Conservation (phyloP, 768 basidiomycete species). For the Agrocybe pediades region DNA sequence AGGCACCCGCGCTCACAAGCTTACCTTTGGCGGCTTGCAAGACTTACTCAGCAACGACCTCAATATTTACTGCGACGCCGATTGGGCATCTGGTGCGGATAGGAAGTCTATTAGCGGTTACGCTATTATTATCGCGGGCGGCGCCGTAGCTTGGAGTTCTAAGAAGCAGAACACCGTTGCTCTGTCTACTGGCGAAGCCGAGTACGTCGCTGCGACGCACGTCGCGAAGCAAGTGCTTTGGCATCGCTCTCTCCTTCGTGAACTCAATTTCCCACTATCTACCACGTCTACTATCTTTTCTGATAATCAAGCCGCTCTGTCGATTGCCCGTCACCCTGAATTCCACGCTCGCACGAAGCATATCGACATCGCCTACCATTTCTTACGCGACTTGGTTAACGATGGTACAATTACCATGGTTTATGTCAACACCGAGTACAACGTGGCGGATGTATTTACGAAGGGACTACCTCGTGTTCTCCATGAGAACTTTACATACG, state of each 20-base stretch:
- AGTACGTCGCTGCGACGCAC: constrained; percentile 38
- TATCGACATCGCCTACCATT: constrained; percentile 8
- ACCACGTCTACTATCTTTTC: constrained; percentile 9
- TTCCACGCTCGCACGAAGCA: constrained; percentile 13
- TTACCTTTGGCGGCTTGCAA: constrained; percentile 27
- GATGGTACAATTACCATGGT: constrained; percentile 6
- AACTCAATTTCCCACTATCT: constrained; percentile 15
- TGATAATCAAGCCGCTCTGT: constrained; percentile 17
- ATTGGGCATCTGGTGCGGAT: constrained; percentile 17
- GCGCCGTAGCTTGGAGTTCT: constrained; percentile 40
- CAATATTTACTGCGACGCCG: constrained; percentile 23
- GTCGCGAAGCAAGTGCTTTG: constrained; percentile 35
- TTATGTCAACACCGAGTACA: constrained; percentile 5
- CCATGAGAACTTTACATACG: no score
- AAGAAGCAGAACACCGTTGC: constrained; percentile 40
- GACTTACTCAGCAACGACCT: constrained; percentile 30
- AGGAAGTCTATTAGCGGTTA: constrained; percentile 37
- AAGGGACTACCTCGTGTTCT: no score
- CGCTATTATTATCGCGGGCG: constrained; percentile 28
- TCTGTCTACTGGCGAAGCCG: constrained; percentile 41
- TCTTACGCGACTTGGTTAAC: constrained; percentile 4
- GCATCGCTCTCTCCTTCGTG: constrained; percentile 23
- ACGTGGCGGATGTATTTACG: constrained; percentile 2
- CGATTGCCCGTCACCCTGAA: constrained; percentile 14
- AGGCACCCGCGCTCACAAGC: constrained; percentile 16